phyloP scores from a whole-genome alignment of 805 yeast genomes.

The Ogataea siamensis region DNA sequence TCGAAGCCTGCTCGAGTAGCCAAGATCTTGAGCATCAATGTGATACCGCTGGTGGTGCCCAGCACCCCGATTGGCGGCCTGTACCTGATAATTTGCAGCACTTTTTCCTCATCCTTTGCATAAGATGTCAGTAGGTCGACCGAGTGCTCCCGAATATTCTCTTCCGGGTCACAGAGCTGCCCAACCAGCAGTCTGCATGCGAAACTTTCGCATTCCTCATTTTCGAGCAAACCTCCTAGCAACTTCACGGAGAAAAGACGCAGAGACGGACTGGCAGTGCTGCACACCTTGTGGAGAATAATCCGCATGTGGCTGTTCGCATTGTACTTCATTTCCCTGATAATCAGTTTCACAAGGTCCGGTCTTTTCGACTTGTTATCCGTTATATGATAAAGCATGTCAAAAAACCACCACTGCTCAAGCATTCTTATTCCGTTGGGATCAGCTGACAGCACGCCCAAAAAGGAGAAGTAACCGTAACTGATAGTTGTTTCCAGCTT shows the following conservation, averaged over 20 bases:
- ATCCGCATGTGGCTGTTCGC: conserved; percentile 60
- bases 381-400: conserved; percentile 70
- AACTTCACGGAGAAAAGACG: conserved; percentile 57
- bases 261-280: conserved; percentile 49
- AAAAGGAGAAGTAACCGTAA: conserved; percentile 71
- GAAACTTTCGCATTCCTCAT: conserved; percentile 40
- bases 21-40: conserved; percentile 60
- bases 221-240: conserved; percentile 41
- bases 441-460: conserved; percentile 68
- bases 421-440: conserved; percentile 64
- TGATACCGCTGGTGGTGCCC: conserved; percentile 32
- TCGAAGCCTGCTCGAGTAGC: conserved; percentile 68
- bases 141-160: conserved; percentile 54
- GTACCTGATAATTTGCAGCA: conserved; percentile 49
- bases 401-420: conserved; percentile 82
- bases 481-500: conserved; percentile 64
- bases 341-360: conserved; percentile 53
- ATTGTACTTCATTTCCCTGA: conserved; percentile 61
- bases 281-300: conserved; percentile 62
- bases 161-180: conserved; percentile 66
- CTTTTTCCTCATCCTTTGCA: conserved; percentile 45
- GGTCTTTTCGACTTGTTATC: conserved; percentile 51
- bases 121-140: conserved; percentile 52
- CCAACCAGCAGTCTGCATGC: conserved; percentile 55
- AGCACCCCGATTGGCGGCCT: conserved; percentile 51